These are phyloP conservation scores for Skeletonema costatum DNA, from an alignment of 108 stramenopile species.

Conservation along the genomic window DNA sequence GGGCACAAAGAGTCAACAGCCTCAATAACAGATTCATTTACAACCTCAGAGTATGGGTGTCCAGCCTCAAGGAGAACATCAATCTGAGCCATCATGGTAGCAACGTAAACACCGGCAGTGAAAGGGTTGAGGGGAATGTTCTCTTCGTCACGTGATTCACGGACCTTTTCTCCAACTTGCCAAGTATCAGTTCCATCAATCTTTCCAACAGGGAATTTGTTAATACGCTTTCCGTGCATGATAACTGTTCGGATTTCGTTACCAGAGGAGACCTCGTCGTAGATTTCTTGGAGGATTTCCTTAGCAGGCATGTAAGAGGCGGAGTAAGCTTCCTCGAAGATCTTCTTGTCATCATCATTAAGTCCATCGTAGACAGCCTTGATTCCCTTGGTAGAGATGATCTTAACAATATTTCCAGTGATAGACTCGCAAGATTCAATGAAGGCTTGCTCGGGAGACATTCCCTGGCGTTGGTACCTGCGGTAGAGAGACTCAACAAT, in stretches of 20 bases:
- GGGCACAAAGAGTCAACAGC: constrained; percentile 98
- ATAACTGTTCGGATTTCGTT: constrained; percentile 98
- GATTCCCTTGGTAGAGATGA: constrained; percentile 95
- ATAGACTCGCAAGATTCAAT: constrained; percentile 93
- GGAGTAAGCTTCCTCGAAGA: constrained; percentile 93
- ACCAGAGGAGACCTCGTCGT: constrained; percentile 96
- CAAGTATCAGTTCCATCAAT: constrained; percentile 98
- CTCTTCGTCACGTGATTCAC: constrained; percentile 92
- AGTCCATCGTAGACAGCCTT: constrained; percentile 94
- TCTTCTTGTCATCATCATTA: constrained; percentile 83
- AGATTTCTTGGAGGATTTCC: constrained; percentile 99
- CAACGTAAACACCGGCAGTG: constrained; percentile 98
- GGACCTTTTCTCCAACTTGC: constrained; percentile 95
- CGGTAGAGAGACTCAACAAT: constrained; percentile 98
- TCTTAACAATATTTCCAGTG: constrained; percentile 97
- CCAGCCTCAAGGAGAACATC: constrained; percentile 96
- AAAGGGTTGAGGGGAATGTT: constrained; percentile 98
- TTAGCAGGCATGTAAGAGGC: constrained; percentile 95
- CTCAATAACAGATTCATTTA: constrained; percentile 99
- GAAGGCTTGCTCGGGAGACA: constrained; percentile 95
- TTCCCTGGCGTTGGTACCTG: constrained; percentile 95
- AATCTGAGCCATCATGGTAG: constrained; percentile 99
- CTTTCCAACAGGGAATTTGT: constrained; percentile 96
- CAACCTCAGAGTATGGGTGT: constrained; percentile 98
- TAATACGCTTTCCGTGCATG: constrained; percentile 93